phyloP scores from a whole-genome alignment of 1,139 yeast species.

The Suhomyces maxii region DNA sequence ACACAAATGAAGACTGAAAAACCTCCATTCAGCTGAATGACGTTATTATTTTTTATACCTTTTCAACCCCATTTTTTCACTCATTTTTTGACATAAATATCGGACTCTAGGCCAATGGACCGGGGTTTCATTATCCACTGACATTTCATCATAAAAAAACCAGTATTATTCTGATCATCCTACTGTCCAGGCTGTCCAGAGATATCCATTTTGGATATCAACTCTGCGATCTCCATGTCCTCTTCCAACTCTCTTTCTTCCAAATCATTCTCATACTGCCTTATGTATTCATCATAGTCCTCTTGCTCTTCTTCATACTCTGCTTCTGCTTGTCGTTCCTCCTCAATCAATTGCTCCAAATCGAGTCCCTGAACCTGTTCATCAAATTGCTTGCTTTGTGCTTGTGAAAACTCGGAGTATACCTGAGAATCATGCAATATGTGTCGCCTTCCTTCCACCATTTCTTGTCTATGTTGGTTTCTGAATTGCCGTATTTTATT shows the following conservation, averaged over 20 bases:
- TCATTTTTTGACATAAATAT: no score
- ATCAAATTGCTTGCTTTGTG: conserved; percentile 20
- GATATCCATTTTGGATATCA: conserved; percentile 16
- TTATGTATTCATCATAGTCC: conserved; percentile 11
- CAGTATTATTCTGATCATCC: no score
- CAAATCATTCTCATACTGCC: conserved; percentile 17
- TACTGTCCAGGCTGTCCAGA: no score
- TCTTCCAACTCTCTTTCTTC: conserved; percentile 20
- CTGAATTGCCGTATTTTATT: conserved; percentile 29
- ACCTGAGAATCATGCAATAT: conserved; percentile 25
- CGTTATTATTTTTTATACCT: no score
- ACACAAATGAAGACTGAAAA: no score
- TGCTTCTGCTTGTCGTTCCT: conserved; percentile 24
- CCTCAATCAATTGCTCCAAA: conserved; percentile 31
- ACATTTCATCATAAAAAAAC: no score
- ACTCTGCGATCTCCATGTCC: conserved; percentile 24
- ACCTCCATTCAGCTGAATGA: no score
- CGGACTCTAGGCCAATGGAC: no score
- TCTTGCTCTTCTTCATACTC: conserved; percentile 8
- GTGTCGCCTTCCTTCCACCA: conserved; percentile 25
- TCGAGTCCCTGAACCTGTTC: conserved; percentile 22
- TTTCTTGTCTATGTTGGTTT: conserved; percentile 28
- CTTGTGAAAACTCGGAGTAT: conserved; percentile 16
- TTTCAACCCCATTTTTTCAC: no score
- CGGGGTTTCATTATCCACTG: no score